Conservation (phyloP, 495 filamentous ascomycete genomes). For the Podospora sp. region DNA sequence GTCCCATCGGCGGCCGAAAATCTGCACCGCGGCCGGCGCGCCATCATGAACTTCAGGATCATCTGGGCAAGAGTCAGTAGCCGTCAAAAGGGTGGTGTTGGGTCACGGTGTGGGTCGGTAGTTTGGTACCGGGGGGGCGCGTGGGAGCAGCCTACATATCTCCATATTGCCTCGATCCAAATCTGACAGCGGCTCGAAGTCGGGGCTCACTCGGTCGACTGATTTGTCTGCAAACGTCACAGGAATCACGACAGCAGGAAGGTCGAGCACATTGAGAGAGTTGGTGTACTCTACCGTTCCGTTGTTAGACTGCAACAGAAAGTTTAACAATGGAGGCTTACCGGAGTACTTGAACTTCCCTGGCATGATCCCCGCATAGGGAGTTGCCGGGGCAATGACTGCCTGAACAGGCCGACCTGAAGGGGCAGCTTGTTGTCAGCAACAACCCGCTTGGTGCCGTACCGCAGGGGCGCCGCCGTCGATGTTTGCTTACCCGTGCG, state of each 20-base stretch:
- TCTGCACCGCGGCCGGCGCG: slow-evolving; percentile 3
- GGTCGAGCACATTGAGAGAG: not conserved
- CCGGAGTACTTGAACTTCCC: not conserved
- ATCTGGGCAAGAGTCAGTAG: slow-evolving; percentile 1
- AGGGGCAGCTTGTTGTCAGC: not conserved
- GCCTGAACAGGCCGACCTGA: slow-evolving; percentile 1
- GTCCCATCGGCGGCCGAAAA: not conserved
- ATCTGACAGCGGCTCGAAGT: not conserved
- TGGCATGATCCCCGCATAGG: not conserved
- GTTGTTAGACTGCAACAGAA: too few relatives aligned
- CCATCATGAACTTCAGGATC: not conserved
- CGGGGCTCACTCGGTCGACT: not conserved
- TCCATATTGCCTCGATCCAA: not conserved
- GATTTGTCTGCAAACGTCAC: not conserved
- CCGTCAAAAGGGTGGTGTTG: too few relatives aligned
- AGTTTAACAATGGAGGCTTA: too few relatives aligned
- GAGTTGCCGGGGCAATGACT: not conserved
- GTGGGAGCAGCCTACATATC: not conserved
- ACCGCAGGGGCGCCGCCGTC: too few relatives aligned
- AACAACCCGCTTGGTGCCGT: too few relatives aligned
- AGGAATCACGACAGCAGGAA: not conserved
- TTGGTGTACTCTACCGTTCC: too few relatives aligned
- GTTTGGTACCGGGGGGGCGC: too few relatives aligned
- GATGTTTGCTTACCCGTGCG: too few relatives aligned
- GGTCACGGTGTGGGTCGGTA: too few relatives aligned